Evolutionary conservation across 345 rosid species (phyloP), one percentile per base, ranked within the genome.

Genomic region (Rhodomyrtus tomentosa): DNA sequence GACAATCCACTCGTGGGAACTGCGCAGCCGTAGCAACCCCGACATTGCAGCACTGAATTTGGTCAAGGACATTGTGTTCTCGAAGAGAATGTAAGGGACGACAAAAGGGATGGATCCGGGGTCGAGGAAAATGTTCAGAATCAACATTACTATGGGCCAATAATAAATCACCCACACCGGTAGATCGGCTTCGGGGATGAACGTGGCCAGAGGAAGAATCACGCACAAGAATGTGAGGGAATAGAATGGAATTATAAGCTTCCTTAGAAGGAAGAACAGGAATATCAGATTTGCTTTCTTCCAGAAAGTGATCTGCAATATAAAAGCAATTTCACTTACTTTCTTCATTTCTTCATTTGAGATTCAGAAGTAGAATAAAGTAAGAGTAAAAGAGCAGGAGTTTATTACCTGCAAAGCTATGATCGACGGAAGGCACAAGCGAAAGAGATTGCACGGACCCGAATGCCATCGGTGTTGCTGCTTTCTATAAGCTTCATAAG

Each of bases 381-480:
- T 45, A 82, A 32, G 48, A 22, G 15, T 45, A 18, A 80, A 59
- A 40, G n/a, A 56, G 50, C 58, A 38, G 20, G 42, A 27, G 38
- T 3, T 48, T 42, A 48, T n/a, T 87, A 81, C 86, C 52, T 79
- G 82, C 38, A 87, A 87, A 55, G 87, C 52, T 68, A 52, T 68
- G 53, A 56, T 87, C 2, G 82, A 38, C 10, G 83, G 89, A 74
- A 85, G 87, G 51, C 87, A 85, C 72, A 85, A 68, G 22, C 82
- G 87, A 84, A 87, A 87, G 59, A 85, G 86, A 58, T 87, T 27
- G 48, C 85, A 83, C 5, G 85, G 89, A 49, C 87, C 89, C 22
- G 87, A 87, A 55, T 85, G 85, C 85, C 86, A 85, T 18, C 87
- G 52, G 18, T 87, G 85, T 76, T 87, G 87, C 73, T 87, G 87